These are phyloP conservation scores for Postia placenta DNA, from an alignment of 768 basidiomycete species.

Conservation along the genomic window DNA sequence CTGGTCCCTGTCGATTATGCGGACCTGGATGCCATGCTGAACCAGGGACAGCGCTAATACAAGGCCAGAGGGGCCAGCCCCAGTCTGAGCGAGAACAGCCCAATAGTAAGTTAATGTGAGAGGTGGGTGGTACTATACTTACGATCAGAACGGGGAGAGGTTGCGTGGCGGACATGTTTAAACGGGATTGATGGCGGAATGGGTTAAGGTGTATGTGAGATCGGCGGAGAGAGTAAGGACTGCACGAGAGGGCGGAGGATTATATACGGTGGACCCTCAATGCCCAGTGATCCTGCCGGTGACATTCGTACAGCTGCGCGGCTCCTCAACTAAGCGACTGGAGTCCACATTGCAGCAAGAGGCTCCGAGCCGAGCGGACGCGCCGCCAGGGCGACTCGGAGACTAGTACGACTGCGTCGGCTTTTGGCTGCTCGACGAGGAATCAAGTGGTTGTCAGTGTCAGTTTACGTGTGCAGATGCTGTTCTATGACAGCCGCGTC, in stretches of 20 bases:
- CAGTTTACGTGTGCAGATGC: no score
- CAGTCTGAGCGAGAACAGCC: constrained; percentile 16
- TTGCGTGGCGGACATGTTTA: neutral
- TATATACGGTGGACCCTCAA: neutral
- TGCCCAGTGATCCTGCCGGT: neutral
- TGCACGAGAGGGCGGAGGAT: neutral
- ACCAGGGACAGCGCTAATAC: constrained; percentile 12
- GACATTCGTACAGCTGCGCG: neutral
- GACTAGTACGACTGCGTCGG: no score
- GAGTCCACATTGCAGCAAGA: no score
- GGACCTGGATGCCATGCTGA: constrained; percentile 16
- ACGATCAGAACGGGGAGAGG: neutral
- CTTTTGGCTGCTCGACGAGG: no score
- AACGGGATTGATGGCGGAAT: neutral
- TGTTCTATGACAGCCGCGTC: no score
- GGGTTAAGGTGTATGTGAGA: neutral
- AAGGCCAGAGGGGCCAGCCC: constrained; percentile 18
- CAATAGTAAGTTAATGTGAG: neutral
- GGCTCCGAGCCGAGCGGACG: no score
- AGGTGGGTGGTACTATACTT: neutral
- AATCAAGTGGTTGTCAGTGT: no score
- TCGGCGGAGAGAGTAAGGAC: neutral
- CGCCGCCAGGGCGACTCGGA: no score
- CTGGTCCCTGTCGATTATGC: constrained; percentile 15
- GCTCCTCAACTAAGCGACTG: no score